A percentile compares a stretch with the other conserved stretches of the same genome.
Evolutionary conservation across 805 yeast species (phyloP).

Genomic region (Yarrowia alimentaria): DNA sequence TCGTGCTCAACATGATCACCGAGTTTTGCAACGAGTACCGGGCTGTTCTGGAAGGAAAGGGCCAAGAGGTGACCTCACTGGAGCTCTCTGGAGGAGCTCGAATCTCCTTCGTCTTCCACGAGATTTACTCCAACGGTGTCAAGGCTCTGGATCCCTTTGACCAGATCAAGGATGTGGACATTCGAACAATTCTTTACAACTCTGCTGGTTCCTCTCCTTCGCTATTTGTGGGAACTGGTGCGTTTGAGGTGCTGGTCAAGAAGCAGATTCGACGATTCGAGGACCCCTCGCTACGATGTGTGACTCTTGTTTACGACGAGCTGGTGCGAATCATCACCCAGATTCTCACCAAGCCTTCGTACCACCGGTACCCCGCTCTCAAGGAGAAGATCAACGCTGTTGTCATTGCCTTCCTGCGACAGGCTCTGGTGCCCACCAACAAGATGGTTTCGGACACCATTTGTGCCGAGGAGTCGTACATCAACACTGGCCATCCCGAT

Average conservation of each 20-base stretch:
- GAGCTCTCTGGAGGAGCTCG: constrained; percentile 98
- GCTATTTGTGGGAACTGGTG: constrained; percentile 93
- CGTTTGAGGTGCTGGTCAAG: constrained; percentile 90
- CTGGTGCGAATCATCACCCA: constrained; percentile 85
- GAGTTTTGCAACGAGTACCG: constrained; percentile 89
- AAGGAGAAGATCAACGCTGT: constrained; percentile 81
- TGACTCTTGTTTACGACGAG: constrained; percentile 89
- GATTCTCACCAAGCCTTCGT: constrained; percentile 76
- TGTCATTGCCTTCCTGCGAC: constrained; percentile 76
- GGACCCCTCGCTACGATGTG: constrained; percentile 88
- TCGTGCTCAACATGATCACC: constrained; percentile 86
- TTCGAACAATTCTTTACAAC: constrained; percentile 94
- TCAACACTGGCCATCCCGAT: constrained; percentile 97
- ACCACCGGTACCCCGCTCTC: constrained; percentile 84
- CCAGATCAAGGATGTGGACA: constrained; percentile 91
- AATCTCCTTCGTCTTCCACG: constrained; percentile 95
- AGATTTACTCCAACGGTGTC: constrained; percentile 90
- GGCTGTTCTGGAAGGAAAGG: constrained; percentile 88
- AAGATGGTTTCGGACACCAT: constrained; percentile 81
- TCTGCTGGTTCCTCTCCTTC: constrained; percentile 96
- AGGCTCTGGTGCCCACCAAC: constrained; percentile 79
- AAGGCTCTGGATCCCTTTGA: constrained; percentile 92
- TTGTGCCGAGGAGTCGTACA: constrained; percentile 83
- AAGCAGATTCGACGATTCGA: constrained; percentile 92
- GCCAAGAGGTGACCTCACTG: constrained; percentile 79